phyloP scores from a whole-genome alignment of 495 filamentous ascomycete genomes.

The Lepidopterella palustris region DNA sequence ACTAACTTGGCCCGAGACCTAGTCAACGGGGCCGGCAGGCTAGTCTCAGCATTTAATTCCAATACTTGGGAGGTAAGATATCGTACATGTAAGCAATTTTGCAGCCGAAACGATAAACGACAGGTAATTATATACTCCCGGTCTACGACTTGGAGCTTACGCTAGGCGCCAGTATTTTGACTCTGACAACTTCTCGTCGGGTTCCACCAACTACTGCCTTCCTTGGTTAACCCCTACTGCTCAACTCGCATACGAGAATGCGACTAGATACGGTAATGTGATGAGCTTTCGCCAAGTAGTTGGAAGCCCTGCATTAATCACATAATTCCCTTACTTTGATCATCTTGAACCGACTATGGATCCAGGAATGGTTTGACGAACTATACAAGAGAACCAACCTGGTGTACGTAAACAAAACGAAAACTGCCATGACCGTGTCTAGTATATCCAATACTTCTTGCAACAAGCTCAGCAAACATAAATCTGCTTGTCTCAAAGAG shows the following conservation, averaged over 20 bases:
- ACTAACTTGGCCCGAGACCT: no score
- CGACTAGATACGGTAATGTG: conserved; percentile 14
- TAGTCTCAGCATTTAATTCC: no score
- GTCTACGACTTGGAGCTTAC: no score
- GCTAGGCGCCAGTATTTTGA: conserved; percentile 19
- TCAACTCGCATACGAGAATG: conserved; percentile 23
- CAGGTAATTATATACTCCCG: no score
- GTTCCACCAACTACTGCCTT: conserved; percentile 24
- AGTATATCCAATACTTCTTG: conserved; percentile 17
- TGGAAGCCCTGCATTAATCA: conserved; percentile 24
- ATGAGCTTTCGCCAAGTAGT: conserved; percentile 19
- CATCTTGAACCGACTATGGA: conserved; percentile 25
- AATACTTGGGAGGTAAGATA: no score
- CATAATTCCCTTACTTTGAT: conserved; percentile 25
- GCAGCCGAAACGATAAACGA: no score
- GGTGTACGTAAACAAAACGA: conserved; percentile 11
- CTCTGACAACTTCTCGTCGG: conserved; percentile 17
- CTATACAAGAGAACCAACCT: conserved; percentile 9
- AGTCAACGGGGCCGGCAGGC: no score
- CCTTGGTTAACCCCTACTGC: conserved; percentile 27
- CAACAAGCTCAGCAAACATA: conserved; percentile 28
- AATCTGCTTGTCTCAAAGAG: conserved; percentile 14
- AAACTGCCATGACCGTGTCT: conserved; percentile 12
- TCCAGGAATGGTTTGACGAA: conserved; percentile 11
- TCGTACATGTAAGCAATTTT: no score